A percentile compares a stretch with the other conserved stretches of the same genome.
These are phyloP conservation scores for Microstegium vimineum DNA, from an alignment of 176 grass and related monocot genomes.

Conservation along the genomic window DNA sequence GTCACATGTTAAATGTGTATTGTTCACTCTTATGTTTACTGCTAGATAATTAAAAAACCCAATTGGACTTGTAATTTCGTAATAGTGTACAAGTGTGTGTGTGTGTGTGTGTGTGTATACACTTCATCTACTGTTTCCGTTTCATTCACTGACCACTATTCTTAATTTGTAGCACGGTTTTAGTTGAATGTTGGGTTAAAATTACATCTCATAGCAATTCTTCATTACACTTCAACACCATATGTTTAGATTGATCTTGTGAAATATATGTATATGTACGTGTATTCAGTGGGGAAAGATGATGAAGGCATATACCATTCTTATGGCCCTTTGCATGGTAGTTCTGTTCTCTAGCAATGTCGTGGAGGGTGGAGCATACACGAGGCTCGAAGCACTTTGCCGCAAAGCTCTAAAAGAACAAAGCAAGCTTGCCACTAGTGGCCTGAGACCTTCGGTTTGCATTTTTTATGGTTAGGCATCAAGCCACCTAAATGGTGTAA, in stretches of 20 bases:
- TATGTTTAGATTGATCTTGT: not conserved
- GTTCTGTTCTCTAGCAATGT: not conserved
- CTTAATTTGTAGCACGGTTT: not conserved
- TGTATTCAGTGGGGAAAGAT: not conserved
- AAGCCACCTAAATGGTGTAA: not conserved
- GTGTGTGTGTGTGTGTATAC: too few relatives aligned
- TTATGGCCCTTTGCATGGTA: constrained; percentile 4
- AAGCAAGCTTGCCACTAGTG: not conserved
- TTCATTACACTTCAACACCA: not conserved
- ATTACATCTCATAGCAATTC: not conserved
- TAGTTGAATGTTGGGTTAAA: not conserved
- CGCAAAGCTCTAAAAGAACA: constrained; percentile 30
- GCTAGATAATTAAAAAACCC: not conserved
- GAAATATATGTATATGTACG: not conserved
- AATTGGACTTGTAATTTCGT: not conserved
- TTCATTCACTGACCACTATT: not conserved
- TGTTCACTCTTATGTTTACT: not conserved
- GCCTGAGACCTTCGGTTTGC: not conserved
- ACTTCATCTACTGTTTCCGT: not conserved
- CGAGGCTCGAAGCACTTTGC: not conserved
- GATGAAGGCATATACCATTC: not conserved
- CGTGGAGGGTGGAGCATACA: not conserved
- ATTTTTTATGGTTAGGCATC: not conserved
- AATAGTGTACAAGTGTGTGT: not conserved
- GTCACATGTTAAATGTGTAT: not conserved